Conservation (phyloP, 83 land plant species). For the Picea abies region DNA sequence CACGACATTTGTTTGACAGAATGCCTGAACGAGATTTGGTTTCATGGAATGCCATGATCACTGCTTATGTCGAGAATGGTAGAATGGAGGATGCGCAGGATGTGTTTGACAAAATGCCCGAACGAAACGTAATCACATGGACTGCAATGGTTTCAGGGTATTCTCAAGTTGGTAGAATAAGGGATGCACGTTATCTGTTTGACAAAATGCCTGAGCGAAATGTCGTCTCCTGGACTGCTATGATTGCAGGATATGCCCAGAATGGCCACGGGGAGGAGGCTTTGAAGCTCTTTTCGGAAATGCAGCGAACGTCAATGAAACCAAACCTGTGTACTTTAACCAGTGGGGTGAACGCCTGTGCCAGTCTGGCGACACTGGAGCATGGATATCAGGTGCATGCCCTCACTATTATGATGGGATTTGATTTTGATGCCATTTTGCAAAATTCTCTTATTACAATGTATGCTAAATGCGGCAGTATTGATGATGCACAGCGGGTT, state of each 20-base stretch:
- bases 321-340: too few species aligned
- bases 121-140: neutral
- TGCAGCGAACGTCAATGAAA: too few species aligned
- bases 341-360: conserved; percentile 22
- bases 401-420: conserved; percentile 25
- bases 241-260: neutral
- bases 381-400: conserved; percentile 29
- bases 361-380: neutral
- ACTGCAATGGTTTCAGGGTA: conserved; percentile 3
- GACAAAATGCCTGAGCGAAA: conserved; percentile 4
- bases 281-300: too few species aligned
- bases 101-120: neutral
- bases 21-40: neutral
- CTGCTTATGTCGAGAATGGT: neutral
- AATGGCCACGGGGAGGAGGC: neutral
- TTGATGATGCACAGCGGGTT: neutral
- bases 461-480: neutral
- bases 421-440: conserved; percentile 23
- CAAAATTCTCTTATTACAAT: conserved; percentile 17
- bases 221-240: neutral
- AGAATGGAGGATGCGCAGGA: neutral
- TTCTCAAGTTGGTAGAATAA: neutral
- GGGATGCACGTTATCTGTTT: neutral
- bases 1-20: neutral
- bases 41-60: neutral